A percentile compares a stretch with the other conserved stretches of the same genome.
Conservation (phyloP, 495 filamentous ascomycete genomes). For the Beverwykella pulmonaria region DNA sequence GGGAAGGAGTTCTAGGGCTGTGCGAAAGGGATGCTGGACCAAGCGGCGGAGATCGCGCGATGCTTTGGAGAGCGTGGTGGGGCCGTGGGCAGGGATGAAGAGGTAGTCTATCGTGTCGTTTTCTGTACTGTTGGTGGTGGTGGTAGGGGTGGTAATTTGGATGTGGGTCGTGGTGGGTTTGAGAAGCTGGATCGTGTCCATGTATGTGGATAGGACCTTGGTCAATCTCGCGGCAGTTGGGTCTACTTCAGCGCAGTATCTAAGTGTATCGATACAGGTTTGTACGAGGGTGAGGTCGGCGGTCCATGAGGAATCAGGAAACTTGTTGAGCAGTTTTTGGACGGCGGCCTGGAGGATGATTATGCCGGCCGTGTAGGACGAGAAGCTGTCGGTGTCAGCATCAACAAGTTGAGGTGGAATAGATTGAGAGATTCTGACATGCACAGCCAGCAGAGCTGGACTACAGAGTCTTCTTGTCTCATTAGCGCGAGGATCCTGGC, state of each 20-base stretch:
- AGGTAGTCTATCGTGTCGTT: not conserved
- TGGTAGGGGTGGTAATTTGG: too few relatives aligned
- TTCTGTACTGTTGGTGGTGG: too few relatives aligned
- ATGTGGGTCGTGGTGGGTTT: too few relatives aligned
- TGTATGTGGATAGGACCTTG: not conserved
- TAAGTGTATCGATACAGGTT: not conserved
- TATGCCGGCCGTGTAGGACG: not conserved
- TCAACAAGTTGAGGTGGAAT: too few relatives aligned
- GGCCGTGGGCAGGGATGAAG: not conserved
- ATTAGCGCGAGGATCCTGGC: conserved; percentile 7
- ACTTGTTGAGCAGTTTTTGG: conserved; percentile 7
- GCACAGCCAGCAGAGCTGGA: conserved; percentile 16
- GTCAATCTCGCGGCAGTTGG: not conserved
- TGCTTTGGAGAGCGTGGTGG: not conserved
- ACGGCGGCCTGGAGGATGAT: conserved; percentile 7
- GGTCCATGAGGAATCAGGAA: not conserved
- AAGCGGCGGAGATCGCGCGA: not conserved
- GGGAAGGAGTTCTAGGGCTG: not conserved
- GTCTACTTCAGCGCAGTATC: not conserved
- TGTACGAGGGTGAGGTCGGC: conserved; percentile 7
- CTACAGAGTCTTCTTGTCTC: conserved; percentile 4
- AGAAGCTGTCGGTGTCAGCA: not conserved
- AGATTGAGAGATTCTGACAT: conserved; percentile 6
- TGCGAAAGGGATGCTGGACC: not conserved
- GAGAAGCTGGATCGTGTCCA: not conserved